Base-by-base conservation (phyloP, 352 stramenopile genomes). In the Proteromonas lacertae region DNA sequence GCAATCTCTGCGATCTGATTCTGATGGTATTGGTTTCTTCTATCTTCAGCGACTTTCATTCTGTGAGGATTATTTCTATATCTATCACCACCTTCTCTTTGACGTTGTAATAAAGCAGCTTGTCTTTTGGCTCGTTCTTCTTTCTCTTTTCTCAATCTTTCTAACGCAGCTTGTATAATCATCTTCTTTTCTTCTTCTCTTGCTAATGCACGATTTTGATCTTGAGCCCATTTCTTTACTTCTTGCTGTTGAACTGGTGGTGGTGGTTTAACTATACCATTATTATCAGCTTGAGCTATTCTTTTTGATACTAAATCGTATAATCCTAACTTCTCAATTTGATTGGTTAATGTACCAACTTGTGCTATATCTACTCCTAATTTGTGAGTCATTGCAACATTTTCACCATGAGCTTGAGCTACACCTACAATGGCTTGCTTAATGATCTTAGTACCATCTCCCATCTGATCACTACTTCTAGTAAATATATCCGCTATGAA, bases 401-500 rank as follows among this genome's bases (percentile, higher is more conserved):
- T 12, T 14, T 14, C 35, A 26, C 26, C 21, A 4, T 9, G 2
- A 25, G 5, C 18, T 41, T 38, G 19, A 28, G 33, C 23, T 47
- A 17, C 28, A 50, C 34, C 34, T 50, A 40, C 21, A 12, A 47
- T 54, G 1, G 54, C 52, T 22, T 36, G 35, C 16, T 42, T 41
- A n/a, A 64, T 32, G 5, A 48, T 48, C 47, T 53, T 57, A 18
- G 52, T 65, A 19, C 55, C 55, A 25, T 51, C 53, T 12, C 55
- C 56, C 18, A 62, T 53, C 23, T 45, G 36, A 21, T 30, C 17
- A 22, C 28, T 29, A 17, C 51, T 39, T 12, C 56, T 31, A n/a
- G 44, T 47, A 17, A 50, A 35, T 25, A 66, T 60, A 23, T 64
- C 57, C 5, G 16, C 28, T 14, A 66, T 32, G 29, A 64, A 62